phyloP scores from a whole-genome alignment of 352 stramenopile species.

The Pythium dissotocum region DNA sequence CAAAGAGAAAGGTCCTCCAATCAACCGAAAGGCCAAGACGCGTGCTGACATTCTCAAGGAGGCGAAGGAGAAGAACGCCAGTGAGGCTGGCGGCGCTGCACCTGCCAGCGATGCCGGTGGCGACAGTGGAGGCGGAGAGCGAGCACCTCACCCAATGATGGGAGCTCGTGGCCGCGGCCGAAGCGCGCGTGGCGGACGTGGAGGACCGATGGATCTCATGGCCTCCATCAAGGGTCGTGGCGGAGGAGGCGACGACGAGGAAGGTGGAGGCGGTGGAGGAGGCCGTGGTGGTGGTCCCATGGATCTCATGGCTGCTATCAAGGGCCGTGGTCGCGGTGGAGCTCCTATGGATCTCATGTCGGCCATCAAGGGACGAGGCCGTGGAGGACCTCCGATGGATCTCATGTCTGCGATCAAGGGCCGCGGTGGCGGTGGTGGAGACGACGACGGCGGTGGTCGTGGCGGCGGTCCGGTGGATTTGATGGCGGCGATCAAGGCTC shows the following conservation, averaged over 20 bases:
- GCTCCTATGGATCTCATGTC: conserved; percentile 33
- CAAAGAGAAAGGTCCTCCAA: conserved; percentile 65
- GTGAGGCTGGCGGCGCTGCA: conserved; percentile 39
- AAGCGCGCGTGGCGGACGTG: conserved; percentile 40
- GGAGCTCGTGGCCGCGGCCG: conserved; percentile 43
- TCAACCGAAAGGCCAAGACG: conserved; percentile 64
- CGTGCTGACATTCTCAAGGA: conserved; percentile 82
- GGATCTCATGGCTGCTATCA: conserved; percentile 73
- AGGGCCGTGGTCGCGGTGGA: conserved; percentile 38
- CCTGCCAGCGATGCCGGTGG: conserved; percentile 21
- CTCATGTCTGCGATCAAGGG: conserved; percentile 20
- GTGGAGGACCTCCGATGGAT: conserved; percentile 17
- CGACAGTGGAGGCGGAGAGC: conserved; percentile 27
- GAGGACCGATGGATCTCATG: conserved; percentile 29
- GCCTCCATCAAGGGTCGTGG: conserved; percentile 38
- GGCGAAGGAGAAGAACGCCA: conserved; percentile 85
- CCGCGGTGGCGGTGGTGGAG: not conserved
- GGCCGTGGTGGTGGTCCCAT: conserved; percentile 37
- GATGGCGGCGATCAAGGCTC: conserved; percentile 21
- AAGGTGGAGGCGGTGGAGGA: conserved; percentile 51
- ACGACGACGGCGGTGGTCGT: not conserved
- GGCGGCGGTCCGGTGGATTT: not conserved
- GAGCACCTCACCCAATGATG: conserved; percentile 42
- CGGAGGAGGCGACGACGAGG: conserved; percentile 37
- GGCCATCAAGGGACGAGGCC: conserved; percentile 25